These are phyloP conservation scores for Arthrobotrys musiformis DNA, from an alignment of 2,329 filamentous ascomycete genomes.

Conservation along the genomic window DNA sequence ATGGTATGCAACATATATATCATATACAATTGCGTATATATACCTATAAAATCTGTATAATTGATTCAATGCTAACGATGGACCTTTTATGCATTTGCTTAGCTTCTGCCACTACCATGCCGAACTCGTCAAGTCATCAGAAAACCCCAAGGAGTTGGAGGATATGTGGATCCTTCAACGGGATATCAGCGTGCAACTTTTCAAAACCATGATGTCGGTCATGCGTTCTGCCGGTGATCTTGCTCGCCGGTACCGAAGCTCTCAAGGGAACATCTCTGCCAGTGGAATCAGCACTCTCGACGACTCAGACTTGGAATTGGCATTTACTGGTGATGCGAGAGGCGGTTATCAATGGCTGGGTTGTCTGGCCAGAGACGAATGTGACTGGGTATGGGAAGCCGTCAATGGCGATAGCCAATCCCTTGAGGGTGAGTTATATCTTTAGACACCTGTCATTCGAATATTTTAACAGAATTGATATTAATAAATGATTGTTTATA, in stretches of 20 bases:
- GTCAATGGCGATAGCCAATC: constrained; percentile 42
- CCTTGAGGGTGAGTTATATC: constrained; percentile 37
- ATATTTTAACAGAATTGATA: background rate
- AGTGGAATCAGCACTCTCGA: constrained; percentile 21
- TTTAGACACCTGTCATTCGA: background rate
- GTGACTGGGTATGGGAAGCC: constrained; percentile 47
- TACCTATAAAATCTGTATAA: too few relatives aligned
- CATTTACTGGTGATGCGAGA: constrained; percentile 41
- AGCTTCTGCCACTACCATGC: constrained; percentile 52
- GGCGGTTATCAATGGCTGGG: constrained; percentile 52
- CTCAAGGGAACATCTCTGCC: constrained; percentile 13
- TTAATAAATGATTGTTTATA: background rate
- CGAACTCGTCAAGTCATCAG: constrained; percentile 38
- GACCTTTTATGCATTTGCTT: background rate
- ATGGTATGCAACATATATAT: constrained; percentile 48
- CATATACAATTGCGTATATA: too few relatives aligned
- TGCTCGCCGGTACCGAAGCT: constrained; percentile 21
- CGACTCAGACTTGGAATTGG: constrained; percentile 63
- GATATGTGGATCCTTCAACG: constrained; percentile 53
- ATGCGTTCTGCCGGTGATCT: constrained; percentile 50
- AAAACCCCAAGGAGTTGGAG: constrained; percentile 41
- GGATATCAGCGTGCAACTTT: constrained; percentile 49
- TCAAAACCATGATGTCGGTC: constrained; percentile 54
- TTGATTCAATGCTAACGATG: background rate
- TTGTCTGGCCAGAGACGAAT: constrained; percentile 47